Evolutionary conservation across 129 eudicot species (phyloP), one percentile per base, ranked within the genome.

Genomic region (Logfia minima): DNA sequence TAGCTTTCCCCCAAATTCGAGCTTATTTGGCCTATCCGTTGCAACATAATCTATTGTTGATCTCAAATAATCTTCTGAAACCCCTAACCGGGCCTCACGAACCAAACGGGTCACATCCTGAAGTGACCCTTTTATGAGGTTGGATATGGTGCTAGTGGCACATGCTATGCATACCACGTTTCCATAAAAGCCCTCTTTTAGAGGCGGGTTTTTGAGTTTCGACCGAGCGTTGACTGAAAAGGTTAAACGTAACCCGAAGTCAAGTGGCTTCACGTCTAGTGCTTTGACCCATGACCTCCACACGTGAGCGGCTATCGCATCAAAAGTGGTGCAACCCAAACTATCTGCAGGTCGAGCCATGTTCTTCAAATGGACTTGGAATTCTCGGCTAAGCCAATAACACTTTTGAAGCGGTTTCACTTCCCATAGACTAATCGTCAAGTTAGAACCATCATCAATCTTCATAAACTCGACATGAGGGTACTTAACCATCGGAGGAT

Each of bases 221-320:
- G 88, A 75, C 3, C 97, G 75, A 7, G 85, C 85, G 9, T 94
- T 91, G 59, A 89, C 98, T 0, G 98, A 83, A 58, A 94, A 94
- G 0, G 97, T 91, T 6, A 89, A 86, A 28, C 98, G 87, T 10
- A 94, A 84, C 78, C 77, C 89, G 14, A 68, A 91, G 80, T 91
- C 96, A 0, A 71, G 68, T 52, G 98, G 98, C 56, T 83, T 87
- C 17, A 93, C 92, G 43, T 91, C 79, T 3, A 91, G 86, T 6
- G 97, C 92, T 68, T 86, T 84, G 6, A 91, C 96, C 97, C 93
- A 94, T 8, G 96, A 94, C 71, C 89, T 83, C 96, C 96, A 94
- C 16, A 94, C 88, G 22, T 94, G 98, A 21, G 97, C 93, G 0
- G 98, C 93, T 85, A 91, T 87, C 3, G 93, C 90, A 56, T 89